Conservation (phyloP, 2,329 filamentous ascomycete species). For the Neocucurbitaria cava region DNA sequence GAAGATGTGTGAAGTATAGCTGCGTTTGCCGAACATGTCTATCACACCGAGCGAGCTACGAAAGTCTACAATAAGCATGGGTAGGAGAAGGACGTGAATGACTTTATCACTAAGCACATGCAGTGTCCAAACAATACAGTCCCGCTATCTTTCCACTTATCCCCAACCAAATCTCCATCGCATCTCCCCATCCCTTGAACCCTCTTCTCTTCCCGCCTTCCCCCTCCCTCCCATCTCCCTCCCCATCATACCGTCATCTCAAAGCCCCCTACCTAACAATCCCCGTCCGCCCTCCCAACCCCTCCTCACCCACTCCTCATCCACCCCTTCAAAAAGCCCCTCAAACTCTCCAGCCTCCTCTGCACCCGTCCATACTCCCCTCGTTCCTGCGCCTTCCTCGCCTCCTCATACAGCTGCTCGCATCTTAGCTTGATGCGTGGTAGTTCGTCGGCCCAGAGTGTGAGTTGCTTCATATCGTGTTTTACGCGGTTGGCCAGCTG, state of each 20-base stretch:
- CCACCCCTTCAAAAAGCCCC: neutral
- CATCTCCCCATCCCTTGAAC: neutral
- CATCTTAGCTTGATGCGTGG: neutral
- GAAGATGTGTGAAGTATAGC: neutral
- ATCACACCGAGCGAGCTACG: too few species aligned
- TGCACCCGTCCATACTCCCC: neutral
- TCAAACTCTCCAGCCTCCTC: neutral
- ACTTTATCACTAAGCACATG: too few species aligned
- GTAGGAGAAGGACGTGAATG: too few species aligned
- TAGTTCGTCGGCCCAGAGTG: neutral
- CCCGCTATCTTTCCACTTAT: neutral
- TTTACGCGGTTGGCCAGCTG: neutral
- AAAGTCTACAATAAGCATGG: too few species aligned
- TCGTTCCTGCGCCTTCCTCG: neutral
- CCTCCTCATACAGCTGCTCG: neutral
- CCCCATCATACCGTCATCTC: neutral
- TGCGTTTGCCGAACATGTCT: too few species aligned
- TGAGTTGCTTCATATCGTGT: neutral
- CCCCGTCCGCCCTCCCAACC: neutral
- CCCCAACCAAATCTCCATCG: neutral
- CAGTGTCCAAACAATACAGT: too few species aligned
- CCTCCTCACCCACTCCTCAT: neutral
- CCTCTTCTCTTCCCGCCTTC: neutral
- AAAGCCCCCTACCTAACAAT: too few species aligned
- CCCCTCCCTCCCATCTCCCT: neutral